Percentiles rank a stretch among this genome's conserved stretches.
Evolutionary conservation across 495 filamentous ascomycete species (phyloP).

Genomic region (Sporormia fimetaria): DNA sequence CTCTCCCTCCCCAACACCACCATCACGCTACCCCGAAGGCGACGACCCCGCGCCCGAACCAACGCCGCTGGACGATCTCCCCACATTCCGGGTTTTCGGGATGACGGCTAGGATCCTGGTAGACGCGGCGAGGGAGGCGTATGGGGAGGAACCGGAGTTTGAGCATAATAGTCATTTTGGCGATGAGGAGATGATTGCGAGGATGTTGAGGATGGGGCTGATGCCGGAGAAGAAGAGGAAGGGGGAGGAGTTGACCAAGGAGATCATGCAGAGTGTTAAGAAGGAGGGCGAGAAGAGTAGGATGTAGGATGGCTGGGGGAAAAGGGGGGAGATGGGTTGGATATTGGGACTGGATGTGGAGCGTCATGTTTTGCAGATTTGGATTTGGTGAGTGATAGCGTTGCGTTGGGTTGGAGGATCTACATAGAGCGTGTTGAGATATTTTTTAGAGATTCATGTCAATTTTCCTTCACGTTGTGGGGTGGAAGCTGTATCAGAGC

Average conservation of each 20-base stretch:
- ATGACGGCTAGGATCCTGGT: constrained; percentile 86
- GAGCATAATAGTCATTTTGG: constrained; percentile 70
- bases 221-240: constrained; percentile 45
- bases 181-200: constrained; percentile 63
- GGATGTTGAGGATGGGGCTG: constrained; percentile 48
- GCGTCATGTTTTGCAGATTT: too few relatives aligned
- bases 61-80: constrained; percentile 31
- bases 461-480: too few relatives aligned
- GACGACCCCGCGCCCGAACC: constrained; percentile 4
- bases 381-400: too few relatives aligned
- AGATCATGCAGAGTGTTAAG: too few relatives aligned
- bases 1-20: too few relatives aligned
- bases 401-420: too few relatives aligned
- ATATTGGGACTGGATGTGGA: too few relatives aligned
- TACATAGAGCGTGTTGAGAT: too few relatives aligned
- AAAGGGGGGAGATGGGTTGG: background rate
- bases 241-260: constrained; percentile 45
- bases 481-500: too few relatives aligned
- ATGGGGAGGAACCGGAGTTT: constrained; percentile 69
- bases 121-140: constrained; percentile 75
- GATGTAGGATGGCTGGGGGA: constrained; percentile 37
- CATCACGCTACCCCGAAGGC: background rate
- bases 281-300: constrained; percentile 39
- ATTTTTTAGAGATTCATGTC: too few relatives aligned
- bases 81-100: constrained; percentile 71